A percentile compares a stretch with the other conserved stretches of the same genome.
phyloP scores from a whole-genome alignment of 208 protist species.

The Endotrypanum monterogeii region DNA sequence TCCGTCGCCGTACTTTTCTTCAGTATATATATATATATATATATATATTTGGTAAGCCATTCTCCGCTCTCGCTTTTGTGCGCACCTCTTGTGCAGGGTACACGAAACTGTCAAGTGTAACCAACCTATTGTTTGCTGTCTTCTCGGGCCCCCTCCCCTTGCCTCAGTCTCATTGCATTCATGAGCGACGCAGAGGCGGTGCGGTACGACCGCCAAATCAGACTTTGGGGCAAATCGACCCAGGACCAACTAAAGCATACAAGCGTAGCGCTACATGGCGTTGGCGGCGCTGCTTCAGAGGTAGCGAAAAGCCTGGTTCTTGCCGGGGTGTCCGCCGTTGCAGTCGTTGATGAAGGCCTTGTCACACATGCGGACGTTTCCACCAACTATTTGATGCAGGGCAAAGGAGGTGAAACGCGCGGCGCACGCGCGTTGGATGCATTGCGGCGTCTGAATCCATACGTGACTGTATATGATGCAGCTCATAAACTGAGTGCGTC shows the following conservation, averaged over 20 bases:
- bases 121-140: not conserved
- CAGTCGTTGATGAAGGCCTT: slow-evolving; percentile 39
- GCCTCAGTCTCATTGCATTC: not conserved
- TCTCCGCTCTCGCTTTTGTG: not conserved
- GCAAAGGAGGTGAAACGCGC: slow-evolving; percentile 23
- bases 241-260: slow-evolving; percentile 85
- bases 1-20: not conserved
- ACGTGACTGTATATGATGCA: slow-evolving; percentile 28
- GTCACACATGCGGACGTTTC: slow-evolving; percentile 28
- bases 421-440: slow-evolving; percentile 24
- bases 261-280: slow-evolving; percentile 54
- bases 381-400: slow-evolving; percentile 73
- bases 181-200: slow-evolving; percentile 66
- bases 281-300: slow-evolving; percentile 69
- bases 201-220: slow-evolving; percentile 94
- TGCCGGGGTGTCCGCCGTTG: slow-evolving; percentile 77
- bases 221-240: slow-evolving; percentile 90
- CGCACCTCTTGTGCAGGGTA: not conserved
- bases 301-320: slow-evolving; percentile 92
- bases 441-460: slow-evolving; percentile 53
- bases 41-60: not conserved
- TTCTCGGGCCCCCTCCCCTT: not conserved
- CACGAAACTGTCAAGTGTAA: not conserved
- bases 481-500: slow-evolving; percentile 2
- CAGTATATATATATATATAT: no score